Evolutionary conservation across 306 rosid species (phyloP).

Genomic region (Abrus precatorius): DNA sequence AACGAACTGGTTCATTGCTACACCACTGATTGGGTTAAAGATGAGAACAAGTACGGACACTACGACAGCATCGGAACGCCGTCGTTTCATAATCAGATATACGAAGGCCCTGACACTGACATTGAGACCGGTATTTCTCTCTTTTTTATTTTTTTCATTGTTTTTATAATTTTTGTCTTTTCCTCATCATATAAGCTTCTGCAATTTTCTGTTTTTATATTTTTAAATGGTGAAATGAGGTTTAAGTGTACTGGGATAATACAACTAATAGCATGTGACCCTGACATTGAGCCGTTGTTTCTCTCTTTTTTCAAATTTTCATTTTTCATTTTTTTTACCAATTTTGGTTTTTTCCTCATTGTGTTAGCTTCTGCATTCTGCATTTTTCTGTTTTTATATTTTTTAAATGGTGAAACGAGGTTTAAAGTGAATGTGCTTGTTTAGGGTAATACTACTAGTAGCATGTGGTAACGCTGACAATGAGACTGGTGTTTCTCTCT

Average conservation of each 20-base stretch:
- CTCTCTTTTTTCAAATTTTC: not conserved
- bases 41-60: slow-evolving; percentile 95
- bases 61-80: slow-evolving; percentile 75
- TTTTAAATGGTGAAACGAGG: not conserved
- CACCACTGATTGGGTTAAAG: slow-evolving; percentile 95
- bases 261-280: not conserved
- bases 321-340: not conserved
- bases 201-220: not conserved
- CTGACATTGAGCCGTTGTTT: not conserved
- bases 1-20: slow-evolving; percentile 95
- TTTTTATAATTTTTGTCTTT: not conserved
- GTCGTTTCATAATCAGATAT: slow-evolving; percentile 88
- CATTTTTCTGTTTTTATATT: not conserved
- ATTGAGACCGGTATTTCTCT: slow-evolving; percentile 82
- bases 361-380: not conserved
- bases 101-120: slow-evolving; percentile 98
- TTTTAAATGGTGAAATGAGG: not conserved
- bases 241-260: slow-evolving; percentile 10
- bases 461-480: too few relatives aligned
- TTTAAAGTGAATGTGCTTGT: slow-evolving; percentile 9
- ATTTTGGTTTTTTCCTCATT: not conserved
- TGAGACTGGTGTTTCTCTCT: not conserved
- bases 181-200: not conserved
- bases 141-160: too few relatives aligned
- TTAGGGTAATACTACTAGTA: not conserved